Conservation (phyloP, 352 stramenopile genomes). For the Pythium biforme region DNA sequence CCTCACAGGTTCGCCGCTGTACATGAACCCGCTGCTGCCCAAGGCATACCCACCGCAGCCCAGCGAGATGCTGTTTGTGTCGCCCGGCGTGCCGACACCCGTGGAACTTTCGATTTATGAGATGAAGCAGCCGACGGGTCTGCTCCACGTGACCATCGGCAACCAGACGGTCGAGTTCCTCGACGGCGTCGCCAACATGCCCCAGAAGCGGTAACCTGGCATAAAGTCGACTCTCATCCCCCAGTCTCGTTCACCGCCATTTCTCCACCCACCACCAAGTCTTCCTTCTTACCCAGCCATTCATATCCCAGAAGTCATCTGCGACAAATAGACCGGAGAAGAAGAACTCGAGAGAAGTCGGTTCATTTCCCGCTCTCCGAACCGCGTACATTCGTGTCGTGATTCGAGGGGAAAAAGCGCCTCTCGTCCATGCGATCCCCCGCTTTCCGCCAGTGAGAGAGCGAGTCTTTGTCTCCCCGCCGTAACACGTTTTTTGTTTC, state of each 20-base stretch:
- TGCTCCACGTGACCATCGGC: conserved; percentile 74
- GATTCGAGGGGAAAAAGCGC: too few species aligned
- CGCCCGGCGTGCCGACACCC: conserved; percentile 65
- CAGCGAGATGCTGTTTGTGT: conserved; percentile 60
- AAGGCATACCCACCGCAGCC: conserved; percentile 63
- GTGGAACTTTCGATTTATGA: conserved; percentile 85
- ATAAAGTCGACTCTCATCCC: conserved; percentile 18
- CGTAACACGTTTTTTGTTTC: conserved; percentile 11
- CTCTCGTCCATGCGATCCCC: too few species aligned
- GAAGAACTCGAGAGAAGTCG: conserved; percentile 1
- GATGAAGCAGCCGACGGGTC: conserved; percentile 77
- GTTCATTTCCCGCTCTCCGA: background rate
- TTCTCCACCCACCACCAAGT: conserved; percentile 20
- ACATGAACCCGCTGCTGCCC: conserved; percentile 61
- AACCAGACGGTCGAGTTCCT: conserved; percentile 86
- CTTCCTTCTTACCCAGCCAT: background rate
- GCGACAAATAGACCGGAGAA: conserved; percentile 18
- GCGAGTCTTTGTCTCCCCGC: background rate
- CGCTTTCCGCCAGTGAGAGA: too few species aligned
- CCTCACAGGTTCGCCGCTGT: conserved; percentile 34
- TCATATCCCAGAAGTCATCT: conserved; percentile 21
- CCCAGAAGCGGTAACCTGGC: conserved; percentile 63
- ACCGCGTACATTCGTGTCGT: background rate
- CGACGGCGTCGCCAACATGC: conserved; percentile 81
- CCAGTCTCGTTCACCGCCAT: conserved; percentile 8